Evolutionary conservation across 441 rosid genomes (phyloP).

Genomic region (Gossypium schwendimanii): DNA sequence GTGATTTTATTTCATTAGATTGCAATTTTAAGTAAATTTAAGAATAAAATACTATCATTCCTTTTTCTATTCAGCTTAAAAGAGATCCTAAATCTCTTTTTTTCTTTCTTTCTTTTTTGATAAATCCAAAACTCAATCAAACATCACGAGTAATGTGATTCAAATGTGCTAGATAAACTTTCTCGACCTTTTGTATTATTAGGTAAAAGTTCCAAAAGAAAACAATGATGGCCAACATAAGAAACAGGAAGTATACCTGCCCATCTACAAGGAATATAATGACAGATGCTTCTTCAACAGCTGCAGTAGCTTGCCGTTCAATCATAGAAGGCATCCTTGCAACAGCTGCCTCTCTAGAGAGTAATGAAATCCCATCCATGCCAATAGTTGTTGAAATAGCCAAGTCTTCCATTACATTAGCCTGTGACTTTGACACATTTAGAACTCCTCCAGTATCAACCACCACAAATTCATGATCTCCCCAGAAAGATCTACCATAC

Average conservation of each 20-base stretch:
- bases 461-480: constrained; percentile 70
- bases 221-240: constrained; percentile 8
- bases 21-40: background rate
- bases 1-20: background rate
- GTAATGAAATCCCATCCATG: constrained; percentile 83
- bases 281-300: constrained; percentile 74
- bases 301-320: constrained; percentile 87
- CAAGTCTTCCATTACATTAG: constrained; percentile 68
- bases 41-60: background rate
- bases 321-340: constrained; percentile 97
- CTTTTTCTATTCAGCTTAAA: background rate
- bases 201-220: background rate
- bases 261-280: constrained; percentile 88
- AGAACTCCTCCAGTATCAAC: constrained; percentile 94
- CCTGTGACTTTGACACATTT: constrained; percentile 66
- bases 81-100: background rate
- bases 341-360: constrained; percentile 80
- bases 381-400: constrained; percentile 75
- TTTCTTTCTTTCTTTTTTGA: background rate
- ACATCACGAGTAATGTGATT: background rate
- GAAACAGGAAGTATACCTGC: constrained; percentile 40
- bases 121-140: background rate
- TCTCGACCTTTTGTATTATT: background rate
- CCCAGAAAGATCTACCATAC: constrained; percentile 91
- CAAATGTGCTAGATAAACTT: background rate